phyloP scores from a whole-genome alignment of 2,329 filamentous ascomycete genomes.

The Exophiala spinifera region DNA sequence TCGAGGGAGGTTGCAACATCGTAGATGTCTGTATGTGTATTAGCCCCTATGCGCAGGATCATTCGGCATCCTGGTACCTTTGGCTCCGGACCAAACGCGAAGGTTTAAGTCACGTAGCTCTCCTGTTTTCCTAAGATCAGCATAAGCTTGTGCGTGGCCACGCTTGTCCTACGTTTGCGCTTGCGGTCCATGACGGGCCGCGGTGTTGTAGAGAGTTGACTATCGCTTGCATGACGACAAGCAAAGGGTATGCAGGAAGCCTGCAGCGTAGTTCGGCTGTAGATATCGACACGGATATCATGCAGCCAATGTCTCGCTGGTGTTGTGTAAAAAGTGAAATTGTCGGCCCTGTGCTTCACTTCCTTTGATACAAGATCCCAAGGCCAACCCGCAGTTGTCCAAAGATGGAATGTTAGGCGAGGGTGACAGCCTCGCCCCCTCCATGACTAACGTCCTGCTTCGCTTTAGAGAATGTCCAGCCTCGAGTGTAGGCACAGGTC shows the following conservation, averaged over 20 bases:
- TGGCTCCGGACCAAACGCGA: constrained; percentile 83
- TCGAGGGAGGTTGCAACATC: constrained; percentile 76
- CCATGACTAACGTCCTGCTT: not conserved
- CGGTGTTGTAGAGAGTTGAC: constrained; percentile 23
- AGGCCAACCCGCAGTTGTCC: not conserved
- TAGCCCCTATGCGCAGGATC: constrained; percentile 8
- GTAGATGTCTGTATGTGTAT: constrained; percentile 64
- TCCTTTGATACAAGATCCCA: not conserved
- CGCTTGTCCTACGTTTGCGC: constrained; percentile 45
- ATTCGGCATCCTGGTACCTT: constrained; percentile 54
- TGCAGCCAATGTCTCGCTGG: constrained; percentile 2
- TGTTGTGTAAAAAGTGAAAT: not conserved
- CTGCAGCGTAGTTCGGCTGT: constrained; percentile 8
- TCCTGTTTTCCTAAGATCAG: constrained; percentile 53
- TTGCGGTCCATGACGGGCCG: constrained; percentile 46
- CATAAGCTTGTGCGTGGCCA: not conserved
- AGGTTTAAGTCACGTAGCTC: constrained; percentile 87
- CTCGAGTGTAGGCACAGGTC: not conserved
- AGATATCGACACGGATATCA: constrained; percentile 10
- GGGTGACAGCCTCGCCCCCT: not conserved
- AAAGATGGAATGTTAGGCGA: not conserved
- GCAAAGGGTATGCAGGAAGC: constrained; percentile 13
- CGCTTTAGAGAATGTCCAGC: not conserved
- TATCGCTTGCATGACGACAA: constrained; percentile 28
- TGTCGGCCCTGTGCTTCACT: not conserved